phyloP scores from a whole-genome alignment of 768 basidiomycete genomes.

The Suillus brevipes region DNA sequence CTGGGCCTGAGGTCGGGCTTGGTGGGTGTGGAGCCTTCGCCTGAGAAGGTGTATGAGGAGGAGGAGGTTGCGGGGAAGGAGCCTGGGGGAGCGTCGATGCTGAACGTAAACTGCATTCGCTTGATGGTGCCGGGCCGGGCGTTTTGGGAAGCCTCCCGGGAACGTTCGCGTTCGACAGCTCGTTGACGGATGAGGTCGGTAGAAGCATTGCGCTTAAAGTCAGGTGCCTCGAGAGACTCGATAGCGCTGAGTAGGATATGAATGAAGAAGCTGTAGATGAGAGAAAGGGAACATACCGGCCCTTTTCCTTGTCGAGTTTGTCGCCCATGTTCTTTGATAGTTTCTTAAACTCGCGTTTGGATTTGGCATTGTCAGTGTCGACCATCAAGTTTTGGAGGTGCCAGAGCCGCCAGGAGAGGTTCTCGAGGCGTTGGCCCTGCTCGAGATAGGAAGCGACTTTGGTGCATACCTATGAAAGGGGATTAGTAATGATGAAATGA shows the following conservation, averaged over 20 bases:
- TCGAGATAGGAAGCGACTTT: conserved; percentile 90
- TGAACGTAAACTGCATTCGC: conserved; percentile 90
- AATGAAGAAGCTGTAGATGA: conserved; percentile 19
- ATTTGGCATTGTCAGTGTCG: conserved; percentile 84
- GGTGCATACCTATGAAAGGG: conserved; percentile 66
- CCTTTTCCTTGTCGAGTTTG: conserved; percentile 91
- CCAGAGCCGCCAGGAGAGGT: conserved; percentile 91
- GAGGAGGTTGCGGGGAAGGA: conserved; percentile 1
- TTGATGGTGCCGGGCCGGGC: conserved; percentile 72
- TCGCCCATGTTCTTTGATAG: conserved; percentile 88
- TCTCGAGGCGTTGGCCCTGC: conserved; percentile 89
- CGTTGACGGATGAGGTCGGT: conserved; percentile 79
- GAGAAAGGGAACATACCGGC: conserved; percentile 55
- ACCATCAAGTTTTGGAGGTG: conserved; percentile 90
- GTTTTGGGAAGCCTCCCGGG: conserved; percentile 65
- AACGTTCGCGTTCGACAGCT: conserved; percentile 79
- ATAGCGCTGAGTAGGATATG: conserved; percentile 58
- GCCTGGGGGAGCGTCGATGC: conserved; percentile 63
- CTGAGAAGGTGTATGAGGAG: conserved; percentile 9
- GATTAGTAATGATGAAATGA: conserved; percentile 8
- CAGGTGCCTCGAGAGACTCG: conserved; percentile 81
- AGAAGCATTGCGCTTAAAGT: conserved; percentile 77
- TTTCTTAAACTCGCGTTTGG: conserved; percentile 88
- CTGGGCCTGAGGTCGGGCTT: conserved; percentile 71
- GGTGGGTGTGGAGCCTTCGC: conserved; percentile 35